phyloP scores from a whole-genome alignment of 2,329 filamentous ascomycete species.

The Xylaria sp. region DNA sequence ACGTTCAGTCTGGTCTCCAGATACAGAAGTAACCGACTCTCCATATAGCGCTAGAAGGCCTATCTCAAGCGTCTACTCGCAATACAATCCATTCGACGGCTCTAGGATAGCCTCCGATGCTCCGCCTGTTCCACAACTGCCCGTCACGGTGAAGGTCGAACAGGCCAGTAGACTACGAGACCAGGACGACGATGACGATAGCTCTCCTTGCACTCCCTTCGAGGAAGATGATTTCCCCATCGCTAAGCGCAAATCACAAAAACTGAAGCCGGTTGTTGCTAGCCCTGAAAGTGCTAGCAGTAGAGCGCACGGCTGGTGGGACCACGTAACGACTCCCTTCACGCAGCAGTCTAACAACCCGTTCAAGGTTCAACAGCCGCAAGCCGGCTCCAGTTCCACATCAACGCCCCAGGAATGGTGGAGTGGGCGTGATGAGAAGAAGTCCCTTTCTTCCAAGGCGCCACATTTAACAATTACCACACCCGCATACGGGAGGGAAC shows the following conservation, averaged over 20 bases:
- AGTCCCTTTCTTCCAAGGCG: conserved; percentile 16
- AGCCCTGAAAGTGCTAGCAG: conserved; percentile 58
- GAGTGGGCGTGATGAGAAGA: conserved; percentile 38
- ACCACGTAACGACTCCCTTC: conserved; percentile 75
- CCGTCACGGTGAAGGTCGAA: conserved; percentile 49
- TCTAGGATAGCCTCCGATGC: conserved; percentile 43
- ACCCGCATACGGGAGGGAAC: conserved; percentile 27
- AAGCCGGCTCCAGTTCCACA: conserved; percentile 27
- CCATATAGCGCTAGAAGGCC: conserved; percentile 50
- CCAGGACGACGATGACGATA: conserved; percentile 55
- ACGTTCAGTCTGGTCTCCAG: conserved; percentile 65
- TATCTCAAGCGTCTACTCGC: conserved; percentile 67
- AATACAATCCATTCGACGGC: conserved; percentile 49
- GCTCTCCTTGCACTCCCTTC: conserved; percentile 69
- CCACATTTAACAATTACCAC: conserved; percentile 30
- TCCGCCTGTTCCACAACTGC: conserved; percentile 67
- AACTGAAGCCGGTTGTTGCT: conserved; percentile 45
- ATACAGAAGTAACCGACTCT: conserved; percentile 58
- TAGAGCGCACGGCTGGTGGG: conserved; percentile 76
- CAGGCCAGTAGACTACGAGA: conserved; percentile 41
- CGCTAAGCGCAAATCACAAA: conserved; percentile 47
- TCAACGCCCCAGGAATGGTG: conserved; percentile 37
- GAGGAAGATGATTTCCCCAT: conserved; percentile 67
- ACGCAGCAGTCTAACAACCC: conserved; percentile 53
- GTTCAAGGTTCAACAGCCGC: conserved; percentile 45